Base-by-base conservation (phyloP, 495 filamentous ascomycete species). In the Massariosphaeria phaeospora region DNA sequence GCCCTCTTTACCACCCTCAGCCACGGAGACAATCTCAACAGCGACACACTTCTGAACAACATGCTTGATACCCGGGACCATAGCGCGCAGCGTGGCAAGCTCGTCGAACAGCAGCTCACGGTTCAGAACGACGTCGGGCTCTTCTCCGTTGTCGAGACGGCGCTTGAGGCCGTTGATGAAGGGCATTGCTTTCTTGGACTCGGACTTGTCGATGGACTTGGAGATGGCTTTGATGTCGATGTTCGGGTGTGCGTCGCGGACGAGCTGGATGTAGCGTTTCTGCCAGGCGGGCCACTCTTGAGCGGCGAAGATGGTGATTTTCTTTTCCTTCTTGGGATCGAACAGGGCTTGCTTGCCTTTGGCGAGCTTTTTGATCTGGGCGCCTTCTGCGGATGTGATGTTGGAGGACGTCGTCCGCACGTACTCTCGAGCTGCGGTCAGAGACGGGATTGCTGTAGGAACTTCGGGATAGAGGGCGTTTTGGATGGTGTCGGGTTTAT, bases 141-240 rank as follows among this genome's bases (percentile, higher is more conserved):
- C 70, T 66, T 82, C 78, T 34, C 78, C 80, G 18, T 66, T 67
- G 38, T 84, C 68, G 21, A 98, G 76, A 17, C 87, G 78, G 63
- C 79, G 84, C 84, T 96, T 96, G 43, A 98, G 71, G 1, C 65
- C 71, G 70, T 97, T 89, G 3, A 97, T 82, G 64, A 96, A 98
- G 4, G 94, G 94, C 93, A 97, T 97, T 23, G 88, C 91, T 71
- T 91, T 89, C 80, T 98, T 98, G 79, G 86, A 88, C 71, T 96
- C 91, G 24, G 79, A 77, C 64, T 93, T 79, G 73, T 90, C 90
- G 62, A 77, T 79, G 63, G 83, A 79, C 44, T 78, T 78, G 62
- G 79, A 87, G 17, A 96, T 72, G 48, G 79, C 79, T 74, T 93
- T 94, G 64, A 95, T 88, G 57, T 94, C 82, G 60, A 85, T 67